Evolutionary conservation across 2,329 filamentous ascomycete species (phyloP), one percentile per base, ranked within the genome.

Genomic region (Colletotrichum ledebouriae): DNA sequence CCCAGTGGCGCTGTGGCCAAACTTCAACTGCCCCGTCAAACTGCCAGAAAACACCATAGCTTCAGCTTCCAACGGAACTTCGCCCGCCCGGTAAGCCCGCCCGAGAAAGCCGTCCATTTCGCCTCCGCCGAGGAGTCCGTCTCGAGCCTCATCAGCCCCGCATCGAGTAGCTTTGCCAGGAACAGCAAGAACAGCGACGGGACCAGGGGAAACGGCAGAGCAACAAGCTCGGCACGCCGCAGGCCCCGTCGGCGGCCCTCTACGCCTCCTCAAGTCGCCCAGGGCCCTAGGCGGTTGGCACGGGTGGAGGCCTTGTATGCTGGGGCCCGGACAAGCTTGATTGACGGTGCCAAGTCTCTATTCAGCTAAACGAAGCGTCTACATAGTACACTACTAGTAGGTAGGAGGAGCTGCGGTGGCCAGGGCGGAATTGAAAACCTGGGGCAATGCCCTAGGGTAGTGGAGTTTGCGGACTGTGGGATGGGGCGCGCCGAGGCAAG

Each of bases 381-480:
- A 44, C 42, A 52, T 34, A 17, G 17, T 17, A 17, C 17, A 17
- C 17, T 17, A 17, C 17, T 17, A 17, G 17, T 55, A 55, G 22
- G 22, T 25, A n/a, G 34, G 52, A 55, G n/a, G 22, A n/a, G 33
- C 29, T 41, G 52, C 17, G 34, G 25, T 25, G 25, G 25, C 33
- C 52, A 55, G 34, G 52, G 52, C 52, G 52, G 34, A 34, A 39
- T 12, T 39, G 57, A 60, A 60, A 60, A 60, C 58, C 58, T 60
- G 58, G 58, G 56, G 56, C 25, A 25, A 25, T 25, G 25, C 25
- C 25, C 17, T 17, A 17, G 17, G 17, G 17, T 25, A 5, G 25
- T 25, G 25, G 4, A 25, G 25, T 4, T 25, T 25, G 5, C 52
- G 22, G 37, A 42, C 39, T 50, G 47, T 12, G 33, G 17, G 17